Evolutionary conservation across 148 eudicot species (phyloP).

Genomic region (Hydrangea macrophylla): DNA sequence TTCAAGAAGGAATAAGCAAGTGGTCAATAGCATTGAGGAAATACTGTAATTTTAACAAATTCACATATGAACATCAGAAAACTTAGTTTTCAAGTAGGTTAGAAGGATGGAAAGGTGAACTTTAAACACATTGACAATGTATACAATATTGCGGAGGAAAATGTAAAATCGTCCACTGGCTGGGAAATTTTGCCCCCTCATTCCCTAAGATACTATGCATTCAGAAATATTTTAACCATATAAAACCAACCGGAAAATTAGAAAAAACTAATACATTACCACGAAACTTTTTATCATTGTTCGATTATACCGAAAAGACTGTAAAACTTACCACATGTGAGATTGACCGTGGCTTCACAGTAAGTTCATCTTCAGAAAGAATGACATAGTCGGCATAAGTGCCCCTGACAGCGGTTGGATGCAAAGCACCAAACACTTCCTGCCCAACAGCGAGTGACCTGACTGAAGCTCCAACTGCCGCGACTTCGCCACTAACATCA

Average conservation of each 20-base stretch:
- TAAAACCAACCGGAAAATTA: background rate
- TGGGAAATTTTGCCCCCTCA: background rate
- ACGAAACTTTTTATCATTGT: slow-evolving; percentile 3
- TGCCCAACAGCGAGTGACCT: slow-evolving; percentile 67
- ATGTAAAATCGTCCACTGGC: background rate
- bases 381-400: slow-evolving; percentile 91
- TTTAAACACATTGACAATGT: background rate
- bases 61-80: background rate
- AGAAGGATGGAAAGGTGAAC: background rate
- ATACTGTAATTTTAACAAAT: background rate
- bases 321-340: slow-evolving; percentile 74
- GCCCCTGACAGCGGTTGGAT: slow-evolving; percentile 98
- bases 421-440: slow-evolving; percentile 94
- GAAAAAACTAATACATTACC: background rate
- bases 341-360: slow-evolving; percentile 56
- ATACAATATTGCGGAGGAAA: background rate
- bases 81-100: background rate
- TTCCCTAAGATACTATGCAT: background rate
- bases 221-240: background rate
- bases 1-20: no score
- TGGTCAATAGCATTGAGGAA: no score
- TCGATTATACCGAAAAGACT: slow-evolving; percentile 3
- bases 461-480: slow-evolving; percentile 72
- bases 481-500: slow-evolving; percentile 98
- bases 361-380: slow-evolving; percentile 74